These are phyloP conservation scores for Solanum appendiculatum DNA, from an alignment of 257 asterid species.

Conservation along the genomic window DNA sequence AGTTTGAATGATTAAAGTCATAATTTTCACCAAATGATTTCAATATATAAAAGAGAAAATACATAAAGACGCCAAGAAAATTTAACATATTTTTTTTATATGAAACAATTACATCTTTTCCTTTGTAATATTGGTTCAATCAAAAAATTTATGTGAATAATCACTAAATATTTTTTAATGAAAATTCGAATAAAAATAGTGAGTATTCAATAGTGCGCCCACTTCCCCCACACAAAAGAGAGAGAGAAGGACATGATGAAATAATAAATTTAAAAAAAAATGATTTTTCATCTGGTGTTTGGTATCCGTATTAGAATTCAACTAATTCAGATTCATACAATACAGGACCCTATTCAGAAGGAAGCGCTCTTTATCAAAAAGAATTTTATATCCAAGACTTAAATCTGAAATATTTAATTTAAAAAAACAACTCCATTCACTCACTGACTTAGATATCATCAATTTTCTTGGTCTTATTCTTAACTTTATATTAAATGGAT, in stretches of 20 bases:
- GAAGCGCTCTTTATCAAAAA: no score
- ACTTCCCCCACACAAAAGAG: neutral
- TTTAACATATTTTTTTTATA: neutral
- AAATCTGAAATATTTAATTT: fast-evolving
- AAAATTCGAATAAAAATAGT: no score
- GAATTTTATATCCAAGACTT: fast-evolving
- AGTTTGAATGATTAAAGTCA: neutral
- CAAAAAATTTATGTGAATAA: no score
- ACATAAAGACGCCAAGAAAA: no score
- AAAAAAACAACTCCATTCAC: no score
- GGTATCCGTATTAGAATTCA: fast-evolving
- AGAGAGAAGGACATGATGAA: neutral
- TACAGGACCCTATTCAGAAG: fast-evolving
- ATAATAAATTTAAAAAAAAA: no score
- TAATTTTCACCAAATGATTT: no score
- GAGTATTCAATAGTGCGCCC: neutral
- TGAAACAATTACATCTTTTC: no score
- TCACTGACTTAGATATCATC: neutral
- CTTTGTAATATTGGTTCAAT: neutral
- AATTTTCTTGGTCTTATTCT: neutral
- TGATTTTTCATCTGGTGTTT: fast-evolving
- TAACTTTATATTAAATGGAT: neutral
- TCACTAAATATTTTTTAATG: neutral
- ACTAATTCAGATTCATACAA: no score
- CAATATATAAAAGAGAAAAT: neutral